Evolutionary conservation across 768 basidiomycete genomes (phyloP), one percentile per base, ranked within the genome.

Genomic region (Trichaptum fuscoviolaceum): DNA sequence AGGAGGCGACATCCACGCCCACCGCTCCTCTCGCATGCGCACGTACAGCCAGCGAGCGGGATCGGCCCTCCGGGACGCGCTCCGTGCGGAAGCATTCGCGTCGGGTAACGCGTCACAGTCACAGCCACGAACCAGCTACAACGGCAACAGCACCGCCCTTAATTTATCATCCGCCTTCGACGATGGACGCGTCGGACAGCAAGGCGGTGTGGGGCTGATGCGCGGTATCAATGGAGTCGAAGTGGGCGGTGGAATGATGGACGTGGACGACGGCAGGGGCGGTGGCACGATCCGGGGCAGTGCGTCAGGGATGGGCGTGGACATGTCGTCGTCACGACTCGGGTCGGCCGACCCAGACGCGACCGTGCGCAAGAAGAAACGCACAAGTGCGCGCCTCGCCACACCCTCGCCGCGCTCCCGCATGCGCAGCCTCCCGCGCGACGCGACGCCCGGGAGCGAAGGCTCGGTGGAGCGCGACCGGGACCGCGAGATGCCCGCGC

Each of bases 321-420:
- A 62, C 83, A 87, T 30, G 85, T 88, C 65, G 90, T 88, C 72
- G 89, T 88, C n/a, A n/a, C n/a, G n/a, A n/a, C n/a, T n/a, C n/a
- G n/a, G 17, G 83, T 84, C 65, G 84, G 83, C 71, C 64, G 89
- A 91, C 69, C 84, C 83, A 66, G 90, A 91, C 75, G 88, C 87
- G 66, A 92, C 91, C n/a, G 79, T 92, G 52, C 84, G 90, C 68
- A 81, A 85, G 68, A 88, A 79, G 75, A 82, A 85, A 81, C 77
- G 80, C 65, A 70, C 75, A 76, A 77, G 35, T 75, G 76, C 34
- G 66, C 67, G 65, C 67, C 71, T 64, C 72, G 70, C 57, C 84
- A 84, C 35, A 80, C 76, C 58, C 83, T 80, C 70, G 69, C 79
- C 57, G 75, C 73, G 63, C 82, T 86, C 69, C 77, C 75, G 67